Percentiles rank a stretch among this genome's conserved stretches.
These are phyloP conservation scores for Colletotrichum sp. DNA, from an alignment of 2,329 filamentous ascomycete genomes.

Conservation along the genomic window DNA sequence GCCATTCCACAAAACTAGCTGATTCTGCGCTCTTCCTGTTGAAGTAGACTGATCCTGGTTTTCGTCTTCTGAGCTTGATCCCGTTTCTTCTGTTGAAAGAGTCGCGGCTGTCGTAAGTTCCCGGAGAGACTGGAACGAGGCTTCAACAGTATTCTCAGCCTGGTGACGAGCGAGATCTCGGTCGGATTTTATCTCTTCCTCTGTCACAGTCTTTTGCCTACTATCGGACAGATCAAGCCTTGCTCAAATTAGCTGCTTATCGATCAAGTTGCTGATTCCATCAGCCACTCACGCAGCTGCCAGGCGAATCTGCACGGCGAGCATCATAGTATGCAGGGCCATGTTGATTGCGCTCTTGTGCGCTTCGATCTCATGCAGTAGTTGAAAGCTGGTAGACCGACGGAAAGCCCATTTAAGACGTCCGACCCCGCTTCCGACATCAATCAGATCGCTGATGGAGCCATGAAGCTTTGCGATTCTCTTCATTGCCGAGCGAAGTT, in stretches of 20 bases:
- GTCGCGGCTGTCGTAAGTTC: background rate
- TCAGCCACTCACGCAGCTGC: background rate
- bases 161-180: background rate
- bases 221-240: rapidly evolving
- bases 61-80: background rate
- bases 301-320: background rate
- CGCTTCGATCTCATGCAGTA: background rate
- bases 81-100: background rate
- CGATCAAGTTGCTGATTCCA: rapidly evolving
- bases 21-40: background rate
- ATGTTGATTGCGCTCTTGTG: background rate
- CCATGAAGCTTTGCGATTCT: background rate
- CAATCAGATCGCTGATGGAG: background rate
- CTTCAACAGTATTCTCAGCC: background rate
- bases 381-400: background rate
- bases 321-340: background rate
- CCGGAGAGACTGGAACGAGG: background rate
- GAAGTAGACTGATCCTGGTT: rapidly evolving
- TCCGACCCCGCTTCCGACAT: background rate
- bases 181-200: background rate
- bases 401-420: background rate
- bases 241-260: rapidly evolving
- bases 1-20: background rate
- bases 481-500: background rate
- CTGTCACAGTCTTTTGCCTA: rapidly evolving